Evolutionary conservation across 805 yeast genomes (phyloP), one percentile per base, ranked within the genome.

Genomic region (Starmerella sirachaensis): DNA sequence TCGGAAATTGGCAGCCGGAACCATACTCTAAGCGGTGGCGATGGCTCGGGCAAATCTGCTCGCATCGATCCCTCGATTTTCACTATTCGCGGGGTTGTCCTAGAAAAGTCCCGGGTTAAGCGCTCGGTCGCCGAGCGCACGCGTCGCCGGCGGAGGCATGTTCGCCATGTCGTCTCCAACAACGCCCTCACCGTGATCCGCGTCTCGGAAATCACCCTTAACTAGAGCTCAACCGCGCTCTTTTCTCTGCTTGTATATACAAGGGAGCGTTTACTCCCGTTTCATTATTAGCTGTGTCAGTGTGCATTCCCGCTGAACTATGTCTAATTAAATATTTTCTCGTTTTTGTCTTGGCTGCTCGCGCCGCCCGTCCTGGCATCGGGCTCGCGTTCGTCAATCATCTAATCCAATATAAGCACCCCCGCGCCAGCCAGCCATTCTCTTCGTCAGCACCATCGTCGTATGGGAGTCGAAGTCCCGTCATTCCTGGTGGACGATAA

Each of bases 1-100:
- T 71, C 78, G 12, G 76, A 84, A 9, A 60, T 91, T 20, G 98
- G 98, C 2, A 76, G 93, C 7, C 76, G 94, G 33, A 78, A 83
- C 55, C 80, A 71, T 62, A 84, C 85, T 10, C 68, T 71, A 41
- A 66, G 70, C 36, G 76, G 72, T 33, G 48, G 48, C 12, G 30
- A 23, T 7, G n/a, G n/a, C n/a, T n/a, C 13, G 13, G 38, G 38
- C 26, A 29, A 18, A 3, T n/a, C n/a, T n/a, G 61, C 65, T 34
- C 49, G 56, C 29, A 63, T 78, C 34, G 72, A 72, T 46, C 66
- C 72, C 11, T 48, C 62, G 1, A 57, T 76, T 4, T 78, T 69
- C 56, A 60, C 71, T 3, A 65, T 86, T 48, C 75, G 70, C 47
- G 96, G 85, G 16, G 71, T 72, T n/a, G 82, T 86, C 29, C 57